Conservation (phyloP, 2,329 filamentous ascomycete genomes). For the Pseudogymnoascus sp. region DNA sequence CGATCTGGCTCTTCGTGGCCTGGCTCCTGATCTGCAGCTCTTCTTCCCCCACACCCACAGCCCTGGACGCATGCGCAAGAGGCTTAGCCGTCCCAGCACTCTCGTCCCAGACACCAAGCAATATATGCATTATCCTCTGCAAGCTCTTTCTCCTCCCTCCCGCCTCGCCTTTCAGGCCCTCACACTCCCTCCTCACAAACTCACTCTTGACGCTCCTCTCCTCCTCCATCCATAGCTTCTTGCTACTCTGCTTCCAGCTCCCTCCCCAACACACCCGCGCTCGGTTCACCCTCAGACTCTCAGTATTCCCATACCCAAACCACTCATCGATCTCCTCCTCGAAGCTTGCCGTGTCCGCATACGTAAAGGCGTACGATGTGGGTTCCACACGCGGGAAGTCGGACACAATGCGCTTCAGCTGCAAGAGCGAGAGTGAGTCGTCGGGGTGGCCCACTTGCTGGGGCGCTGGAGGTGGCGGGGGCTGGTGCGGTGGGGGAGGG, state of each 20-base stretch:
- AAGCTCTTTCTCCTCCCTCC: conserved; percentile 46
- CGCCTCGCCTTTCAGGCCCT: conserved; percentile 32
- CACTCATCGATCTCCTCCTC: conserved; percentile 93
- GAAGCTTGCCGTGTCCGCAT: conserved; percentile 65
- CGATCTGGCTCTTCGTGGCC: conserved; percentile 50
- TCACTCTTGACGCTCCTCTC: conserved; percentile 46
- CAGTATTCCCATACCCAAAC: conserved; percentile 87
- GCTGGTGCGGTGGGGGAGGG: conserved; percentile 29
- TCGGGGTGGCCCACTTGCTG: conserved; percentile 35
- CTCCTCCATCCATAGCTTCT: conserved; percentile 59
- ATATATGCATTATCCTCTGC: conserved; percentile 52
- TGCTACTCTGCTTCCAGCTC: conserved; percentile 56
- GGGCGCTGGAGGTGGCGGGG: conserved; percentile 26
- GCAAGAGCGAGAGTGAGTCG: conserved; percentile 69
- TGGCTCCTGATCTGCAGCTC: conserved; percentile 40
- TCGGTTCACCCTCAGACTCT: conserved; percentile 70
- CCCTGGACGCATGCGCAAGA: conserved; percentile 16
- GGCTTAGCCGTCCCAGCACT: conserved; percentile 46
- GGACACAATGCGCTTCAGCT: conserved; percentile 65
- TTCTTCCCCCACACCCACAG: conserved; percentile 32
- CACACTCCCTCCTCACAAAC: conserved; percentile 52
- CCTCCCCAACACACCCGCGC: conserved; percentile 71
- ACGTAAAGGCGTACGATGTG: conserved; percentile 77
- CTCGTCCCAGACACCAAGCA: conserved; percentile 63
- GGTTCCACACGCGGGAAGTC: conserved; percentile 66